Conservation (phyloP, 345 rosid species). For the Isatis tinctoria region DNA sequence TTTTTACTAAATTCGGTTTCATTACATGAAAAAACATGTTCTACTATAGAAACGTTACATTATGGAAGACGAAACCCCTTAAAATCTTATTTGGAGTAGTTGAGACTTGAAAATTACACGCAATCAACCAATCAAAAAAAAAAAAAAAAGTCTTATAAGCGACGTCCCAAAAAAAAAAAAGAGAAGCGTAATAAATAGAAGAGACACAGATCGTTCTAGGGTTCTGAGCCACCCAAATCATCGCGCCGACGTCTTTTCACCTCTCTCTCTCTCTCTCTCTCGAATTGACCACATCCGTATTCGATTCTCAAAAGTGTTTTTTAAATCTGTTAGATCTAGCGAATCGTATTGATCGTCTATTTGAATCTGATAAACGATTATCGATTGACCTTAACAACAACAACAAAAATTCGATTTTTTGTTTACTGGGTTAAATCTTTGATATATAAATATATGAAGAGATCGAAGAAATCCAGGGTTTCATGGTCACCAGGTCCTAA, state of each 20-base stretch:
- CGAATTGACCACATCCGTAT: neutral
- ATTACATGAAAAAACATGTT: neutral
- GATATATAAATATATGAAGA: conserved; percentile 35
- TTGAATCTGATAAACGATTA: conserved; percentile 17
- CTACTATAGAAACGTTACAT: neutral
- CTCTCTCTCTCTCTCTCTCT: neutral
- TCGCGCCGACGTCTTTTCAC: conserved; percentile 6
- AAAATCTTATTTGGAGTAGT: neutral
- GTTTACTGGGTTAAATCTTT: conserved; percentile 7
- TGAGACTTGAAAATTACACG: neutral
- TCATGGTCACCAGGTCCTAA: conserved; percentile 53
- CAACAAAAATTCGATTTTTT: neutral
- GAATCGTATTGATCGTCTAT: neutral
- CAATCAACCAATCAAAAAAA: neutral
- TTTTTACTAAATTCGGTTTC: neutral
- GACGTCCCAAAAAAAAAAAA: neutral
- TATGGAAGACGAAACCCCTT: neutral
- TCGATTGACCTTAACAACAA: neutral
- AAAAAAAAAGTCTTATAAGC: no score
- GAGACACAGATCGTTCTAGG: neutral
- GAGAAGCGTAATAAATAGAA: neutral
- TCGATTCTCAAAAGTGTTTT: neutral
- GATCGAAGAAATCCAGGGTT: conserved; percentile 51
- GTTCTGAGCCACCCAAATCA: neutral
- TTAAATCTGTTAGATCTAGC: conserved; percentile 15